These are phyloP conservation scores for Hemileccinum rubropunctum DNA, from an alignment of 768 basidiomycete genomes.

Conservation along the genomic window DNA sequence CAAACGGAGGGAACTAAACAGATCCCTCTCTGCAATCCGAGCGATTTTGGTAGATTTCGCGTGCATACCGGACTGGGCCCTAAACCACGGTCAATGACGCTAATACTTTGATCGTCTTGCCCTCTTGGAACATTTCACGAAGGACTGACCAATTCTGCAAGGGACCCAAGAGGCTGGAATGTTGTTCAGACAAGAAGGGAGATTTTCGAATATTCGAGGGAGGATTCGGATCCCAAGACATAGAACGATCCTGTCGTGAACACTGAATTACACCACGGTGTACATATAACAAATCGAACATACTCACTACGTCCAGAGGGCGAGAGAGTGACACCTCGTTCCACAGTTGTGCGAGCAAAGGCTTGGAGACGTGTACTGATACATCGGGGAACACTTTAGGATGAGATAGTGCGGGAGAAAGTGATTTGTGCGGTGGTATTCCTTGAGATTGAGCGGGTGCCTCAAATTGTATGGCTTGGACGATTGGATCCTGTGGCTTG, in stretches of 20 bases:
- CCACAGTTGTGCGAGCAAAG: constrained; percentile 15
- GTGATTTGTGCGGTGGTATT: background rate
- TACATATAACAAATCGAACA: background rate
- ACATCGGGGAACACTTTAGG: background rate
- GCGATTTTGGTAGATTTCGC: constrained; percentile 38
- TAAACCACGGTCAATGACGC: constrained; percentile 27
- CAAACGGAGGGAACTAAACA: constrained; percentile 53
- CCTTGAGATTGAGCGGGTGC: background rate
- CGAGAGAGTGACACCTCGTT: constrained; percentile 11
- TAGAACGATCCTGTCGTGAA: constrained; percentile 40
- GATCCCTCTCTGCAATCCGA: constrained; percentile 44
- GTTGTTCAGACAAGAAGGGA: constrained; percentile 71
- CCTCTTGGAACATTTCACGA: background rate
- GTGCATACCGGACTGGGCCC: constrained; percentile 46
- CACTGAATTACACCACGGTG: constrained; percentile 5
- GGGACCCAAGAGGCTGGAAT: constrained; percentile 47
- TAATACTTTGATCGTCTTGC: background rate
- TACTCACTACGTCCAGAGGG: constrained; percentile 14
- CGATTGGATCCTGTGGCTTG: constrained; percentile 75
- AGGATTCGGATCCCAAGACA: constrained; percentile 62
- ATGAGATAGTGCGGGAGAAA: background rate
- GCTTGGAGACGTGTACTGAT: background rate
- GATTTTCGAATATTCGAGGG: constrained; percentile 37
- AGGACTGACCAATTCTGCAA: constrained; percentile 57
- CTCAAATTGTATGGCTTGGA: constrained; percentile 55